A percentile compares a stretch with the other conserved stretches of the same genome.
Evolutionary conservation across 1,139 yeast species (phyloP).

Genomic region (Scheffersomyces segobiensis): DNA sequence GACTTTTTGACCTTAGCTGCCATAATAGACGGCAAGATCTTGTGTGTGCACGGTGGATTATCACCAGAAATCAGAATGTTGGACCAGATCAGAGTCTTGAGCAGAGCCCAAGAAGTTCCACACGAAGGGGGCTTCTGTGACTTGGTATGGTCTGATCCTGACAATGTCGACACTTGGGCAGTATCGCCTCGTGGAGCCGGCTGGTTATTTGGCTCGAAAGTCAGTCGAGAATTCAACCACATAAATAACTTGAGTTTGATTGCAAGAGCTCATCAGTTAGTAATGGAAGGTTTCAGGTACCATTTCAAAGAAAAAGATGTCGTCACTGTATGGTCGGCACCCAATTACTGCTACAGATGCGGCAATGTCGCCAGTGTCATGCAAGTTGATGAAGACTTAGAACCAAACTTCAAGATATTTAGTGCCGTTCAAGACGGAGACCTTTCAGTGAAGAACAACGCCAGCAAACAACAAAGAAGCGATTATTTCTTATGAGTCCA

Average conservation of each 20-base stretch:
- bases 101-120: conserved; percentile 98
- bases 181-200: conserved; percentile 99
- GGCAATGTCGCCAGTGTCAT: conserved; percentile 98
- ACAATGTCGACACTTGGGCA: conserved; percentile 97
- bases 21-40: conserved; percentile 86
- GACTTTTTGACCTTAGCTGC: conserved; percentile 93
- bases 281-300: conserved; percentile 96
- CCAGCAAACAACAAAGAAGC: conserved; percentile 73
- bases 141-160: conserved; percentile 97
- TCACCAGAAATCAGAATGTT: conserved; percentile 98
- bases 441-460: conserved; percentile 58
- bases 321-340: conserved; percentile 98
- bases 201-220: conserved; percentile 93
- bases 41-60: conserved; percentile 95
- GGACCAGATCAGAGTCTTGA: conserved; percentile 90
- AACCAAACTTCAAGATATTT: conserved; percentile 89
- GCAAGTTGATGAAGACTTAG: conserved; percentile 86
- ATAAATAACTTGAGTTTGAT: conserved; percentile 83
- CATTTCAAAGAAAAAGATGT: conserved; percentile 94
- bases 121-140: conserved; percentile 99
- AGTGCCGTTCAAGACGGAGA: conserved; percentile 95
- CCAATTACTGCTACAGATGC: conserved; percentile 95
- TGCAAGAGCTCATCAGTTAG: conserved; percentile 97
- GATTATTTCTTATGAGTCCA: conserved; percentile 71
- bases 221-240: conserved; percentile 91